These are phyloP conservation scores for Trichophyton benhamiae DNA, from an alignment of 2,329 filamentous ascomycete species.

Conservation along the genomic window DNA sequence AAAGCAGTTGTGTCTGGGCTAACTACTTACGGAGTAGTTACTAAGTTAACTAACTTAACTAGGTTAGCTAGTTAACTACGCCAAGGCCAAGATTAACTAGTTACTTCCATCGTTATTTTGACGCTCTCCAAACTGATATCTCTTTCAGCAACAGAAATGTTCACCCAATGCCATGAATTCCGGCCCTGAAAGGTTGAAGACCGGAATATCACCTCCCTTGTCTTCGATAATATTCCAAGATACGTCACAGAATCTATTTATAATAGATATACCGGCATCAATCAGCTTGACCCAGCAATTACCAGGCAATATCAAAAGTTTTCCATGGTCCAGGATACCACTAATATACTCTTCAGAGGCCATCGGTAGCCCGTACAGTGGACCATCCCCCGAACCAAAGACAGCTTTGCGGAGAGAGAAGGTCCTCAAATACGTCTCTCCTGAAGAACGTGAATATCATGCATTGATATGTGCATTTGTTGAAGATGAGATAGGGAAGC, in stretches of 20 bases:
- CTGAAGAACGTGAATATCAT: slow-evolving; percentile 23
- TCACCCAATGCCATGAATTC: background rate
- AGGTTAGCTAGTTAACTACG: background rate
- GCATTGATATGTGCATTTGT: slow-evolving; percentile 21
- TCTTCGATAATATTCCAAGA: slow-evolving; percentile 42
- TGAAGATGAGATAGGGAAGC: slow-evolving; percentile 26
- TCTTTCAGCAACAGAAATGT: background rate
- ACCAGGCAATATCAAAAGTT: slow-evolving; percentile 10
- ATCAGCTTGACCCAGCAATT: slow-evolving; percentile 42
- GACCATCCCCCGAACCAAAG: slow-evolving; percentile 39
- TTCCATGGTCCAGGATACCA: slow-evolving; percentile 10
- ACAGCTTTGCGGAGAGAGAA: slow-evolving; percentile 31
- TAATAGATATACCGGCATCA: slow-evolving; percentile 48
- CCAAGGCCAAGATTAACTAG: background rate
- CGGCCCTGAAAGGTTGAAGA: background rate
- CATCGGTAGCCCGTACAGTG: slow-evolving; percentile 35
- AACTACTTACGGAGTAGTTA: too few species aligned
- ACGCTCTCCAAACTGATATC: background rate
- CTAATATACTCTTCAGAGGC: slow-evolving; percentile 34
- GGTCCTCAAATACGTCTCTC: slow-evolving; percentile 26
- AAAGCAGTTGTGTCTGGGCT: too few species aligned
- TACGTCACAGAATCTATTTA: slow-evolving; percentile 30
- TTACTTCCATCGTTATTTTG: background rate
- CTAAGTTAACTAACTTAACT: too few species aligned
- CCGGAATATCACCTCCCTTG: background rate